These are phyloP conservation scores for Eucalyptus regnans DNA, from an alignment of 345 rosid species.

Conservation along the genomic window DNA sequence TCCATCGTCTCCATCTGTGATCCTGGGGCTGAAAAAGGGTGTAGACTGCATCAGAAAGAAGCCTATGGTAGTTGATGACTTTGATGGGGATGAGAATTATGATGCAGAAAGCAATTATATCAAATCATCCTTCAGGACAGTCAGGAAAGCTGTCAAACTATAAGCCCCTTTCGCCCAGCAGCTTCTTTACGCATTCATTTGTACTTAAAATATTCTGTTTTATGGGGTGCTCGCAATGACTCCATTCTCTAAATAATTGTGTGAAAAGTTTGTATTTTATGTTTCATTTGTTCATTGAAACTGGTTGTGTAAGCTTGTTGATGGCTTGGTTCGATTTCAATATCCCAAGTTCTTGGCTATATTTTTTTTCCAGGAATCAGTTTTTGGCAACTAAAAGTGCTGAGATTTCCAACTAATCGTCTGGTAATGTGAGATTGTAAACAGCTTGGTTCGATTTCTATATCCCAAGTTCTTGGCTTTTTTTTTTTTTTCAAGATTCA, in stretches of 20 bases:
- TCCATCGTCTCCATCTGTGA: slow-evolving; percentile 86
- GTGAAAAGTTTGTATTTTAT: background rate
- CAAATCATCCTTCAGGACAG: slow-evolving; percentile 60
- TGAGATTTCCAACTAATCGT: background rate
- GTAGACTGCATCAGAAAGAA: slow-evolving; percentile 81
- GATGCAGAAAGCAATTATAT: slow-evolving; percentile 53
- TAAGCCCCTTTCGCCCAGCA: background rate
- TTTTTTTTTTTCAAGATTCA: background rate
- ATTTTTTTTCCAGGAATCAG: background rate
- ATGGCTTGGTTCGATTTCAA: background rate
- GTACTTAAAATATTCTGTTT: background rate
- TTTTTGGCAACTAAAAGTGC: background rate
- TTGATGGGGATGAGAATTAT: slow-evolving; percentile 21
- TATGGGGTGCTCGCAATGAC: background rate
- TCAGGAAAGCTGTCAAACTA: slow-evolving; percentile 56
- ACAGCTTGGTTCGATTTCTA: background rate
- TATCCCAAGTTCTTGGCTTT: background rate
- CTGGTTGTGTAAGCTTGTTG: background rate
- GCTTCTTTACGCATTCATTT: background rate
- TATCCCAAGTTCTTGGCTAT: background rate
- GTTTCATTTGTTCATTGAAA: background rate
- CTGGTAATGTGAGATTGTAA: background rate
- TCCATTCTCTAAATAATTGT: slow-evolving; percentile 7
- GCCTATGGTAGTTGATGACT: slow-evolving; percentile 47
- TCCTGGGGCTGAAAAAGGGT: slow-evolving; percentile 70